phyloP scores from a whole-genome alignment of 306 rosid genomes.

The Luffa aegyptiaca region DNA sequence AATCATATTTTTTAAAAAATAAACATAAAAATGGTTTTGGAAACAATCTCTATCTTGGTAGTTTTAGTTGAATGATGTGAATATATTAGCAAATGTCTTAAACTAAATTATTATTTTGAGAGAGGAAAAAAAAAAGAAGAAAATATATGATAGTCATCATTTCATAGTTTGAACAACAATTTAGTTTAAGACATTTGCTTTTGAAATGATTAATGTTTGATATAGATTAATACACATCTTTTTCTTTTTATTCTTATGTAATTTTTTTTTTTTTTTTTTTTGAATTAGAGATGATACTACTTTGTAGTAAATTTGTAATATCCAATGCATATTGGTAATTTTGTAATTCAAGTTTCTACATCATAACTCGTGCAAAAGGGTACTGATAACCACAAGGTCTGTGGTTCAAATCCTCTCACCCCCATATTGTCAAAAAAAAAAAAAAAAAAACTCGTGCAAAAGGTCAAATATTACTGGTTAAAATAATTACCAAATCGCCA shows the following conservation, averaged over 20 bases:
- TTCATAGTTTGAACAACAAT: neutral
- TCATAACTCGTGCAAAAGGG: neutral
- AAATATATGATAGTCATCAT: neutral
- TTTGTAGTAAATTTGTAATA: neutral
- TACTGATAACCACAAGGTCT: too few relatives aligned
- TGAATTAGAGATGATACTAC: neutral
- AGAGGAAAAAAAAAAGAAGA: neutral
- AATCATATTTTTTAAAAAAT: too few relatives aligned
- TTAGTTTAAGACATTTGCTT: neutral
- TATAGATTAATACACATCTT: neutral
- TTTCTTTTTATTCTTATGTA: neutral
- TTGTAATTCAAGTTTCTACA: neutral
- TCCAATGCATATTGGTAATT: neutral
- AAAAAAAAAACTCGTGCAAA: neutral
- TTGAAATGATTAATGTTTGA: neutral
- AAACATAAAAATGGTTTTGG: neutral
- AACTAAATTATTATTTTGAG: neutral
- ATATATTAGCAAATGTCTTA: neutral
- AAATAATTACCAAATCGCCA: too few relatives aligned
- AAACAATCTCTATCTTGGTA: neutral
- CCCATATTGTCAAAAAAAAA: too few relatives aligned
- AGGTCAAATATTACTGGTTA: neutral
- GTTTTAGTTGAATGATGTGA: neutral
- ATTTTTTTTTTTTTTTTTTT: neutral
- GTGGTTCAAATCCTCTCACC: too few relatives aligned